Evolutionary conservation across 1,284 basidiomycete species (phyloP).

Genomic region (Puccinia coronata): DNA sequence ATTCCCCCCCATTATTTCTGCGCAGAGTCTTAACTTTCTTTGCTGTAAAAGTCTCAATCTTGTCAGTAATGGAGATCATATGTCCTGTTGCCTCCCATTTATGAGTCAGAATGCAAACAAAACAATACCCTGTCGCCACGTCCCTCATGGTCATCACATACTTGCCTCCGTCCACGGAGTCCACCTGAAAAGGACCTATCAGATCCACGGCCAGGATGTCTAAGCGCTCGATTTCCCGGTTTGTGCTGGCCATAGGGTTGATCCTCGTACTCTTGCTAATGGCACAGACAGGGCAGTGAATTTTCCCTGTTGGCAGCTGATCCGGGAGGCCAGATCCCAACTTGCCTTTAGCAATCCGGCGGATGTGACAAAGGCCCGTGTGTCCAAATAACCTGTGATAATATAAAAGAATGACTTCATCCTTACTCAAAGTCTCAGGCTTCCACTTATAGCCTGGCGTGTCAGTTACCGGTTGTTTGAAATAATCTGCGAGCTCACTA

Average conservation of each 20-base stretch:
- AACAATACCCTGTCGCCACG: not conserved
- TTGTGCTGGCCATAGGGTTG: not conserved
- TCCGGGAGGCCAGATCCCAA: not conserved
- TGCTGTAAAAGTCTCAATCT: too few species aligned
- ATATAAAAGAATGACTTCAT: not conserved
- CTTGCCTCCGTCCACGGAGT: not conserved
- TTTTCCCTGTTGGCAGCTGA: not conserved
- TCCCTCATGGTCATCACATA: too few species aligned
- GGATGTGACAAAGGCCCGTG: not conserved
- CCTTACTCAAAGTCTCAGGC: not conserved
- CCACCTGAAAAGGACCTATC: conserved; percentile 16
- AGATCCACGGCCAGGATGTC: conserved; percentile 10
- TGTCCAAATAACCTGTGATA: not conserved
- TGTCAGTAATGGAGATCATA: not conserved
- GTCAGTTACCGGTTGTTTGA: not conserved
- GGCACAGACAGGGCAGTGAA: not conserved
- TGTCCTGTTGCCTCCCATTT: not conserved
- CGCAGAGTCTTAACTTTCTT: not conserved
- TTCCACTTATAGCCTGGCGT: not conserved
- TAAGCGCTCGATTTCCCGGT: not conserved
- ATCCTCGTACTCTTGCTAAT: not conserved
- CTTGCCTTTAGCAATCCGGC: not conserved
- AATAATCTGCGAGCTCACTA: too few species aligned
- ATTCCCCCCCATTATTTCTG: conserved; percentile 27
- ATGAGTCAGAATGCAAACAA: not conserved